phyloP scores from a whole-genome alignment of 257 asterid species.

The Buddleja alternifolia region DNA sequence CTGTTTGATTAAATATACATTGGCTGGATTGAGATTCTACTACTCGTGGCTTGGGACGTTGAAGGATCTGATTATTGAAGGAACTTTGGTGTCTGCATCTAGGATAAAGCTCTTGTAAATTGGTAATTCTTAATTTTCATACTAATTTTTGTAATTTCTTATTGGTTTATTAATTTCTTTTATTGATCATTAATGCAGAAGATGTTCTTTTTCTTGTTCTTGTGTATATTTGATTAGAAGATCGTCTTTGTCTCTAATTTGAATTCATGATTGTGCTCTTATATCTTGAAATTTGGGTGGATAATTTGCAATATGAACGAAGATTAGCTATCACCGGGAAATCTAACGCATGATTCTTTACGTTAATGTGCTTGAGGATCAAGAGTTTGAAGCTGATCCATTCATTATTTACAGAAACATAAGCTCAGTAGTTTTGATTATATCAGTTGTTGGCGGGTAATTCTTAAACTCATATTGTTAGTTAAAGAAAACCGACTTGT shows the following conservation, averaged over 20 bases:
- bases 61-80: slow-evolving; percentile 34
- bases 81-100: slow-evolving; percentile 39
- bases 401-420: not conserved
- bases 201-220: not conserved
- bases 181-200: slow-evolving; percentile 12
- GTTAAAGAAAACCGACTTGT: not conserved
- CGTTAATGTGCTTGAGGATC: not conserved
- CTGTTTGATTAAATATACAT: slow-evolving; percentile 8
- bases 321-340: not conserved
- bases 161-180: slow-evolving; percentile 24
- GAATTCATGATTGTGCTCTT: not conserved
- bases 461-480: not conserved
- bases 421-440: slow-evolving; percentile 18
- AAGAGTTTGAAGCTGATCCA: slow-evolving; percentile 9
- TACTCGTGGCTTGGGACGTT: slow-evolving; percentile 29
- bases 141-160: slow-evolving; percentile 26
- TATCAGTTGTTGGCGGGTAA: slow-evolving; percentile 22
- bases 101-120: slow-evolving; percentile 64
- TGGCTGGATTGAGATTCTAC: slow-evolving; percentile 28
- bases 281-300: not conserved
- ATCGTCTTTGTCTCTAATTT: not conserved
- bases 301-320: not conserved
- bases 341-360: not conserved
- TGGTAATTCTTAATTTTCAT: slow-evolving; percentile 59
- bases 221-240: not conserved